Conservation (phyloP, 129 eudicot species). For the Ambrosia artemisiifolia region DNA sequence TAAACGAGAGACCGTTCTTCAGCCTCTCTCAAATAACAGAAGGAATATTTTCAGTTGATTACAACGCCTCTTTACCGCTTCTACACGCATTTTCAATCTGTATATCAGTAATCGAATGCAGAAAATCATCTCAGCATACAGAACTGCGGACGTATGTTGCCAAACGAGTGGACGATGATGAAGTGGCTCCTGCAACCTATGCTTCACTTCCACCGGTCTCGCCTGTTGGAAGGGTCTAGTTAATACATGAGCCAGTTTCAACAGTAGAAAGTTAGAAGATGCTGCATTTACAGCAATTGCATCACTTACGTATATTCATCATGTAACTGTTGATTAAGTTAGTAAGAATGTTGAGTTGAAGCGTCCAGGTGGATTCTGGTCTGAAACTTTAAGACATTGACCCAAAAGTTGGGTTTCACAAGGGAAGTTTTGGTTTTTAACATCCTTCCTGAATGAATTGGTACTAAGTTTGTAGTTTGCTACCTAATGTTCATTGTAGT, state of each 20-base stretch:
- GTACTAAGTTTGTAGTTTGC: neutral
- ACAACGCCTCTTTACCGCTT: conserved; percentile 48
- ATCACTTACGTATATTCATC: neutral
- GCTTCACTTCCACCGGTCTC: conserved; percentile 35
- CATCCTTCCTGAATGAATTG: neutral
- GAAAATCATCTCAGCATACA: conserved; percentile 36
- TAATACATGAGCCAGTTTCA: conserved; percentile 4
- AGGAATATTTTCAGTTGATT: conserved; percentile 64
- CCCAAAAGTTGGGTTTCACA: neutral
- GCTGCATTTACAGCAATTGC: conserved; percentile 4
- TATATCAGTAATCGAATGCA: conserved; percentile 51
- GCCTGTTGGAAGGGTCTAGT: conserved; percentile 36
- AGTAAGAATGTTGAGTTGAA: neutral
- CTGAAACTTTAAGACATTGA: neutral
- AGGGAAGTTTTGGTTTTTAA: neutral
- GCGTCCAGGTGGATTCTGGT: neutral
- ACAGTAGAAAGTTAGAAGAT: conserved; percentile 15
- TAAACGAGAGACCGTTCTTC: conserved; percentile 45
- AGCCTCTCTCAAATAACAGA: conserved; percentile 52
- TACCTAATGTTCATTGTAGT: neutral
- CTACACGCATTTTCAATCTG: conserved; percentile 74
- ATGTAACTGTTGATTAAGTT: conserved; percentile 19
- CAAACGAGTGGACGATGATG: conserved; percentile 22
- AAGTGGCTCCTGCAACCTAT: conserved; percentile 31
- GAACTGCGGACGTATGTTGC: conserved; percentile 20